Conservation (phyloP, 2,329 filamentous ascomycete species). For the Penicillium janthinellum region DNA sequence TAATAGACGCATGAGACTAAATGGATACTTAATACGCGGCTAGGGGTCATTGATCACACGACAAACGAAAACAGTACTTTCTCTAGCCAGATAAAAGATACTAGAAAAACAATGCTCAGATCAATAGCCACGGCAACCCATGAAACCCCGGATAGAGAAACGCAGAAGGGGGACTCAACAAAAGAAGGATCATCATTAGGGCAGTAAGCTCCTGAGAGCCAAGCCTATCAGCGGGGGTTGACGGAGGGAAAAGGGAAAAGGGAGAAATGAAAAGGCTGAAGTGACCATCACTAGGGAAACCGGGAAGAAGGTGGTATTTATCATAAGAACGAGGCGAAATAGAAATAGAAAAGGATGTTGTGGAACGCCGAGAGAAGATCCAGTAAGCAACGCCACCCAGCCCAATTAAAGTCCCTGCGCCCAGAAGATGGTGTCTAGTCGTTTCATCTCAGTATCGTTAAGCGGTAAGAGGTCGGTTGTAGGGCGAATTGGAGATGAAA, state of each 20-base stretch:
- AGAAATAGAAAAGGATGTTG: slow-evolving; percentile 5
- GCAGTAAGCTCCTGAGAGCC: slow-evolving; percentile 10
- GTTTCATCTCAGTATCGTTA: slow-evolving; percentile 9
- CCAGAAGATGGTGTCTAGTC: slow-evolving; percentile 27
- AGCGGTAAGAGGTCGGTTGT: neutral
- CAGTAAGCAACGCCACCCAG: slow-evolving; percentile 25
- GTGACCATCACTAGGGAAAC: slow-evolving; percentile 5
- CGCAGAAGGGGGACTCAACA: slow-evolving; percentile 11
- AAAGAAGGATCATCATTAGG: slow-evolving; percentile 22
- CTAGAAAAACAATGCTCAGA: neutral
- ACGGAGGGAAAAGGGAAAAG: neutral
- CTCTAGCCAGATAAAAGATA: too few relatives aligned
- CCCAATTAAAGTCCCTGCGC: slow-evolving; percentile 16
- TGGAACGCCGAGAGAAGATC: slow-evolving; percentile 21
- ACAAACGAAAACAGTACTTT: neutral
- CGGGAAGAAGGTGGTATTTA: slow-evolving; percentile 18
- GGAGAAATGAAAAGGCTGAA: slow-evolving; percentile 4
- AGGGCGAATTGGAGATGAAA: slow-evolving; percentile 7
- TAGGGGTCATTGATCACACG: too few relatives aligned
- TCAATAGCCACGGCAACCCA: neutral
- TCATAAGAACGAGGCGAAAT: slow-evolving; percentile 14
- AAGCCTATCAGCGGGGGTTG: neutral
- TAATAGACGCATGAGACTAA: too few relatives aligned
- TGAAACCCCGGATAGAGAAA: slow-evolving; percentile 3
- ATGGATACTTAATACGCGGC: too few relatives aligned